Evolutionary conservation across 768 basidiomycete genomes (phyloP).

Genomic region (Mycena galericulata): DNA sequence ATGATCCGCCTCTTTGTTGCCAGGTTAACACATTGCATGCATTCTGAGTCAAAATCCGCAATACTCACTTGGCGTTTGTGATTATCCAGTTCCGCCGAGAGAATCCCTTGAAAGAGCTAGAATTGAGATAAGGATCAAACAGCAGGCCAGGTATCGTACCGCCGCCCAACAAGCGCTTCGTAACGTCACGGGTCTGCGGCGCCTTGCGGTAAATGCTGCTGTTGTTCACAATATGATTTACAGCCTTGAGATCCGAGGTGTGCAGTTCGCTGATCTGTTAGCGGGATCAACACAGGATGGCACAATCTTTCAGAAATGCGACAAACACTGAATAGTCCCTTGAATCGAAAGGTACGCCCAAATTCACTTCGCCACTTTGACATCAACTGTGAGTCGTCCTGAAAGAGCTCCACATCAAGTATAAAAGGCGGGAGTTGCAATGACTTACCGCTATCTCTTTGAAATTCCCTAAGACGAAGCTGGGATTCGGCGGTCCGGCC

Average conservation of each 20-base stretch:
- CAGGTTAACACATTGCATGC: not conserved
- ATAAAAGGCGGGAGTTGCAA: not conserved
- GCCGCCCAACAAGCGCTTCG: not conserved
- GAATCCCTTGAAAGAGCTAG: slow-evolving; percentile 47
- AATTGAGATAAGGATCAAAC: not conserved
- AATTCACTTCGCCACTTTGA: slow-evolving; percentile 52
- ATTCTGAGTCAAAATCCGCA: not conserved
- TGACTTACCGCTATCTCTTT: slow-evolving; percentile 33
- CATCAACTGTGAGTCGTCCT: slow-evolving; percentile 27
- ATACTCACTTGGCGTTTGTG: slow-evolving; percentile 53
- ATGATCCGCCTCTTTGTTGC: slow-evolving; percentile 9
- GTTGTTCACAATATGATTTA: slow-evolving; percentile 60
- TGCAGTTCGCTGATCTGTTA: slow-evolving; percentile 48
- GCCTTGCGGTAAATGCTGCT: slow-evolving; percentile 53
- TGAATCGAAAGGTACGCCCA: slow-evolving; percentile 48
- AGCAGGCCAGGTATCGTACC: not conserved
- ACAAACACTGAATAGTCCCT: slow-evolving; percentile 48
- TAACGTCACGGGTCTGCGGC: not conserved
- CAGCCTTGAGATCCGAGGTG: slow-evolving; percentile 59
- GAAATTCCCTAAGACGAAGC: slow-evolving; percentile 48
- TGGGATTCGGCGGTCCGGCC: slow-evolving; percentile 47
- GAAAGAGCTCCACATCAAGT: not conserved
- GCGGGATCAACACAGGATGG: not conserved
- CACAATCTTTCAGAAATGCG: not conserved
- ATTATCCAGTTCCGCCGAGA: slow-evolving; percentile 48